Percentiles rank a stretch among this genome's conserved stretches.
Evolutionary conservation across 2,329 filamentous ascomycete species (phyloP).

Genomic region (Periconia sp.): DNA sequence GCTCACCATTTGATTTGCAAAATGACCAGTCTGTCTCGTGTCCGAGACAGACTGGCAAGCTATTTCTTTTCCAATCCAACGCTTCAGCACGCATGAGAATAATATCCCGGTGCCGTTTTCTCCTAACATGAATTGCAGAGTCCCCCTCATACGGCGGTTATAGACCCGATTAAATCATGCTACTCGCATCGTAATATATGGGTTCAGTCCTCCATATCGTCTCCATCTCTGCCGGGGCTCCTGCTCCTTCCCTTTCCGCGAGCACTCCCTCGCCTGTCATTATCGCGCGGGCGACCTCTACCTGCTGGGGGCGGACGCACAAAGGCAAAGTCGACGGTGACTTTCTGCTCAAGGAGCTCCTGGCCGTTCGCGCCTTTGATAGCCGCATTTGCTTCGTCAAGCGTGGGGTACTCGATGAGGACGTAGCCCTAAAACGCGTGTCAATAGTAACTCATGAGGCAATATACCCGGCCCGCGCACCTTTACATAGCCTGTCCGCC

Average conservation of each 20-base stretch:
- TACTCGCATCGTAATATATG: not conserved
- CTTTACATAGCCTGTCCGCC: slow-evolving; percentile 86
- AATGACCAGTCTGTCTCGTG: slow-evolving; percentile 10
- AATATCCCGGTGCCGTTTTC: too few species aligned
- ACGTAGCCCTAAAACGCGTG: slow-evolving; percentile 71
- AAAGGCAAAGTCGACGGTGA: slow-evolving; percentile 84
- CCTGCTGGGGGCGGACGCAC: slow-evolving; percentile 72
- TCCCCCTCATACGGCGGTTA: too few species aligned
- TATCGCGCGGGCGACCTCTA: slow-evolving; percentile 52
- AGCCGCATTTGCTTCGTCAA: slow-evolving; percentile 79
- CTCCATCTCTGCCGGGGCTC: slow-evolving; percentile 49
- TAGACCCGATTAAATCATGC: too few species aligned
- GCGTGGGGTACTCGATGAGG: slow-evolving; percentile 81
- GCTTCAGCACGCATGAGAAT: not conserved
- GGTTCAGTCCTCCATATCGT: slow-evolving; percentile 38
- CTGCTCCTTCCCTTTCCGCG: slow-evolving; percentile 49
- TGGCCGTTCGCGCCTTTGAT: slow-evolving; percentile 79
- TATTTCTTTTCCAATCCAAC: not conserved
- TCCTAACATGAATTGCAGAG: too few species aligned
- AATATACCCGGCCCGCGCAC: slow-evolving; percentile 50
- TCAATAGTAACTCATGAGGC: too few species aligned
- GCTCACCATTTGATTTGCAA: slow-evolving; percentile 2
- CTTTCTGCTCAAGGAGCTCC: slow-evolving; percentile 81
- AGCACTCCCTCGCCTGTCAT: slow-evolving; percentile 37
- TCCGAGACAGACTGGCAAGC: slow-evolving; percentile 10